Percentiles rank a stretch among this genome's conserved stretches.
phyloP scores from a whole-genome alignment of 2,329 filamentous ascomycete species.

The Diplodia sapinea region DNA sequence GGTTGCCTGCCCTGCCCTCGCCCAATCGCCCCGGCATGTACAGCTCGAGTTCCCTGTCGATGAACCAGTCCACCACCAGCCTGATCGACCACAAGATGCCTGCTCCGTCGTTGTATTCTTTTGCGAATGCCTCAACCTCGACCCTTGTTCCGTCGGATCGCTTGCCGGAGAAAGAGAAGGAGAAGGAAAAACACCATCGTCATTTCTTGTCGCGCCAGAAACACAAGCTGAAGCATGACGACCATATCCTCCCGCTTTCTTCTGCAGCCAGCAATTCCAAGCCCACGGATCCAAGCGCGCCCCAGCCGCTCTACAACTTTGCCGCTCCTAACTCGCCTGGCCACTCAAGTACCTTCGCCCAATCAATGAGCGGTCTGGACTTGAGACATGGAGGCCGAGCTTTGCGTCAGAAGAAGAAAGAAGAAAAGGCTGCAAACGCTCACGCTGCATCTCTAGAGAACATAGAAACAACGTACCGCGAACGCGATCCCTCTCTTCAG shows the following conservation, averaged over 20 bases:
- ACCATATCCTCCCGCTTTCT: constrained; percentile 70
- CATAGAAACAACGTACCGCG: constrained; percentile 43
- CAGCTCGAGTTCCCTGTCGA: constrained; percentile 68
- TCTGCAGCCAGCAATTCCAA: constrained; percentile 78
- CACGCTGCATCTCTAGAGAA: constrained; percentile 42
- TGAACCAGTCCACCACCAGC: constrained; percentile 73
- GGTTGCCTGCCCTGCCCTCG: constrained; percentile 72
- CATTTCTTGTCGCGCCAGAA: constrained; percentile 81
- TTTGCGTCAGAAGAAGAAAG: constrained; percentile 73
- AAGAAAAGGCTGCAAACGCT: constrained; percentile 56
- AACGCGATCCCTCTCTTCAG: constrained; percentile 48
- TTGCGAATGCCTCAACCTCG: constrained; percentile 76
- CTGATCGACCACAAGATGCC: constrained; percentile 62
- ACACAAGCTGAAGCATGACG: constrained; percentile 78
- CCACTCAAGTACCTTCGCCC: constrained; percentile 72
- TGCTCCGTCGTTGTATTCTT: constrained; percentile 70
- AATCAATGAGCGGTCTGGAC: constrained; percentile 81
- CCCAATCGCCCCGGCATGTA: constrained; percentile 71
- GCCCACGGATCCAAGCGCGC: constrained; percentile 75
- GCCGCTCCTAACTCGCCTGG: constrained; percentile 74
- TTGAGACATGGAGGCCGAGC: constrained; percentile 77
- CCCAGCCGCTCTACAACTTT: constrained; percentile 79
- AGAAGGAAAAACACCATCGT: constrained; percentile 76
- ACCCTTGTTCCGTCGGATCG: constrained; percentile 71
- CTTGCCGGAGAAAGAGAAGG: constrained; percentile 57